Evolutionary conservation across 2,329 filamentous ascomycete species (phyloP), one percentile per base, ranked within the genome.

Genomic region (Lachnellula subtilissima): DNA sequence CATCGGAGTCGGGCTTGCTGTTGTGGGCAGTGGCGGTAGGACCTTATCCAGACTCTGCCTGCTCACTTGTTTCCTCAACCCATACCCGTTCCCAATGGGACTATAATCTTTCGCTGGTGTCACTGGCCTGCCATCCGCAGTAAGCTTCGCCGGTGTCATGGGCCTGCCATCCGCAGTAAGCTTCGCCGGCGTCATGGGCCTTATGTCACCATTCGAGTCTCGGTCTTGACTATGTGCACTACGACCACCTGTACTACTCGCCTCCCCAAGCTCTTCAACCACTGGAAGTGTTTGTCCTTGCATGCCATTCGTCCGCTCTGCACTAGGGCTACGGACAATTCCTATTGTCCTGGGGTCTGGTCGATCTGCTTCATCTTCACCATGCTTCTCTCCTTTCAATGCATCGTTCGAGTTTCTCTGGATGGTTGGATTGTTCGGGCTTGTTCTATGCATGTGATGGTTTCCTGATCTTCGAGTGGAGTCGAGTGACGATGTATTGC

Each of bases 211-310:
- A 65, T 69, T 46, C 67, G 74, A 49, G 69, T 75, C 50, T 42
- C 68, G 62, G 32, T 66, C 58, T 51, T 64, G 68, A 57, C 80
- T 82, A 43, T 79, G 79, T 15, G 68, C 73, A 58, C 80, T 83
- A 53, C 79, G 79, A 32, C 79, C 82, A 1, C 84, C 83, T 23
- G 84, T 79, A 57, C 87, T 89, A 7, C 79, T 82, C 9, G 79
- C 86, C 71, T 97, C 93, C 5, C 85, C 88, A n/a, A 85, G 87
- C 73, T 97, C 93, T 64, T 96, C 89, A 6, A 97, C 91, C 9
- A 97, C 86, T 0, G 93, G 93, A 2, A 97, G 75, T 1, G 79
- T 84, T 15, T 78, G 74, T n/a, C 80, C 77, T 74, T 81, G 68
- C 12, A 77, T 72, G 14, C 80, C 77, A 74, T 80, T 67, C 69